phyloP scores from a whole-genome alignment of 345 rosid species.

The Turritis glabra region DNA sequence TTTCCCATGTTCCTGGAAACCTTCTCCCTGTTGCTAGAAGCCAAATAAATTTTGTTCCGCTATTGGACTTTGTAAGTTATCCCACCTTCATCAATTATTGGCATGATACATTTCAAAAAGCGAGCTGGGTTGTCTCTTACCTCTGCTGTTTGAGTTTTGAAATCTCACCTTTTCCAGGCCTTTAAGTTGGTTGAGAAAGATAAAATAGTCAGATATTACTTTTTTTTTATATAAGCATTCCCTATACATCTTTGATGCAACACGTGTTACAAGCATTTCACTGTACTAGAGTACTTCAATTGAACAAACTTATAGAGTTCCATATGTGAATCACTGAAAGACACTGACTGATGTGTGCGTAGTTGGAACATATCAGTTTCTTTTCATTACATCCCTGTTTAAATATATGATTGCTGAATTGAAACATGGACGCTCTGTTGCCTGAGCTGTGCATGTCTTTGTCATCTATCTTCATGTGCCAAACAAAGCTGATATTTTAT shows the following conservation, averaged over 20 bases:
- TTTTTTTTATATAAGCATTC: neutral
- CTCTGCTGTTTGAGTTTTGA: constrained; percentile 8
- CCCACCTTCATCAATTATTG: constrained; percentile 2
- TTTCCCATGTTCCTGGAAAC: constrained; percentile 54
- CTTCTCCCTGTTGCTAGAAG: constrained; percentile 46
- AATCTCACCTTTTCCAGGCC: neutral
- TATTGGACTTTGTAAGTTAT: constrained; percentile 74
- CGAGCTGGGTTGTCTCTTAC: neutral
- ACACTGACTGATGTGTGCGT: neutral
- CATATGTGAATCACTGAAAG: neutral
- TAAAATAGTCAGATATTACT: neutral
- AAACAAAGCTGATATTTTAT: constrained; percentile 31
- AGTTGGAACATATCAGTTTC: constrained; percentile 10
- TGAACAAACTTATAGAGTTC: constrained; percentile 13
- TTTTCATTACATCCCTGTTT: constrained; percentile 1
- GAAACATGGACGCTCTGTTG: constrained; percentile 14
- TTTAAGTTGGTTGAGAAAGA: neutral
- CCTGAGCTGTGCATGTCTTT: neutral
- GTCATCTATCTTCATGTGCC: constrained; percentile 6
- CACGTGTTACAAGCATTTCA: neutral
- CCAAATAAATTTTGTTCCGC: constrained; percentile 47
- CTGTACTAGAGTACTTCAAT: neutral
- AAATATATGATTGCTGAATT: constrained; percentile 13
- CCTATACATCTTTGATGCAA: constrained; percentile 1
- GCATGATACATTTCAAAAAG: constrained; percentile 7